Base-by-base conservation (phyloP, 495 filamentous ascomycete species). In the Polyplosphaeria fusca region DNA sequence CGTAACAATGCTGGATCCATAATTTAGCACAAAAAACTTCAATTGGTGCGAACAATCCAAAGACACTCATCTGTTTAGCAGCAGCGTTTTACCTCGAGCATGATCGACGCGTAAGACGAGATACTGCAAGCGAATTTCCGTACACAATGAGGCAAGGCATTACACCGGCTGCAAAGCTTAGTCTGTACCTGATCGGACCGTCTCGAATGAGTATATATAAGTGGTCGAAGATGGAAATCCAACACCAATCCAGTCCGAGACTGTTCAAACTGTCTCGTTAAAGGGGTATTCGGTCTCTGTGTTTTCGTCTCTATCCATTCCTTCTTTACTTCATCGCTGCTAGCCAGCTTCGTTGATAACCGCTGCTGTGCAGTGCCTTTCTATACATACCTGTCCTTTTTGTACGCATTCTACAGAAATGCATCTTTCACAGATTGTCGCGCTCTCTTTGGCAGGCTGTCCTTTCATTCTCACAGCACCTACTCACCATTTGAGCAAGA, bases 121-220 rank as follows among this genome's bases (percentile, higher is more conserved):
- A 14, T 25, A 37, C 30, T 35, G 30, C n/a, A n/a, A n/a, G 30
- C 30, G 7, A 35, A 35, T 14, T 35, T 7, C 14, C 7, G 14
- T 35, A 14, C 30, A 35, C 30, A 19, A 20, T 20, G 24, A 26
- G 35, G 53, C 43, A 20, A 30, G 16, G 38, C 4, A 19, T 45
- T 28, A 56, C 43, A 56, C 53, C 52, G 53, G 42, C 47, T 40
- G 35, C 30, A 25, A 55, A 38, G 18, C 41, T 37, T 47, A 18
- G 27, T 39, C 2, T 32, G 9, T 14, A 37, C 20, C 52, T 42
- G 52, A 55, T 16, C n/a, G 25, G 26, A 9, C 40, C 28, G 16
- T 7, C 13, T 19, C 26, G n/a, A 19, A 5, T 22, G 42, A 22
- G 7, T 7, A 38, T 55, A 37, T 55, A 52, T 20, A 42, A 7